phyloP scores from a whole-genome alignment of 1,139 yeast genomes.

The Suhomyces maxii region DNA sequence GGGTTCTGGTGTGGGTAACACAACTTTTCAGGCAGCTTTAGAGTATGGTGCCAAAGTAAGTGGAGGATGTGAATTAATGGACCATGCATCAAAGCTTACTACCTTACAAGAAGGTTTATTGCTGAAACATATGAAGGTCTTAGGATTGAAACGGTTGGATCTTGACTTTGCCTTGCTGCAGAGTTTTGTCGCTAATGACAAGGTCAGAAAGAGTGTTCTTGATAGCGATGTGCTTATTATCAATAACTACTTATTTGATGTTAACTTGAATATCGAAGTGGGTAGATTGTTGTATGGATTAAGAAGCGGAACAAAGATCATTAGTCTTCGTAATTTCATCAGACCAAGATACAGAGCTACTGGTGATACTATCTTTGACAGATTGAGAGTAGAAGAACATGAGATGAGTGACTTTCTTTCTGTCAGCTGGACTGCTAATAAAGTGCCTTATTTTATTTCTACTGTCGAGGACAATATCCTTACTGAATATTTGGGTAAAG shows the following conservation, averaged over 20 bases:
- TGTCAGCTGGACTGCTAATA: constrained; percentile 89
- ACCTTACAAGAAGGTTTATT: constrained; percentile 60
- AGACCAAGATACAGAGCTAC: constrained; percentile 57
- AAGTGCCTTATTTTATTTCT: constrained; percentile 77
- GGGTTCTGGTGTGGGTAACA: constrained; percentile 94
- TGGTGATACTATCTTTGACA: constrained; percentile 60
- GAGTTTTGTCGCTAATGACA: constrained; percentile 67
- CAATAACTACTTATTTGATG: constrained; percentile 82
- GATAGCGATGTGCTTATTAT: constrained; percentile 72
- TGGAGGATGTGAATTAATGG: constrained; percentile 91
- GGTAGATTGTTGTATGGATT: constrained; percentile 63
- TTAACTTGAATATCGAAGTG: constrained; percentile 65
- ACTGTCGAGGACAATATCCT: constrained; percentile 53
- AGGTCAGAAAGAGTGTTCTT: constrained; percentile 53
- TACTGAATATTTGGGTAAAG: constrained; percentile 15
- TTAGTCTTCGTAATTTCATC: constrained; percentile 75
- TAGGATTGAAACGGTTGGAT: constrained; percentile 62
- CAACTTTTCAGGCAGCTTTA: constrained; percentile 84
- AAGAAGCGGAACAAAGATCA: constrained; percentile 73
- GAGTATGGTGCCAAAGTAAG: constrained; percentile 76
- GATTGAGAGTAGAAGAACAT: constrained; percentile 62
- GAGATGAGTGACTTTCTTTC: constrained; percentile 65
- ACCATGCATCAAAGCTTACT: constrained; percentile 72
- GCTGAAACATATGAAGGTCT: constrained; percentile 53
- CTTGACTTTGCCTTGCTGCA: constrained; percentile 62